A percentile compares a stretch with the other conserved stretches of the same genome.
These are phyloP conservation scores for Trichoderma koningii DNA, from an alignment of 2,329 filamentous ascomycete species.

Conservation along the genomic window DNA sequence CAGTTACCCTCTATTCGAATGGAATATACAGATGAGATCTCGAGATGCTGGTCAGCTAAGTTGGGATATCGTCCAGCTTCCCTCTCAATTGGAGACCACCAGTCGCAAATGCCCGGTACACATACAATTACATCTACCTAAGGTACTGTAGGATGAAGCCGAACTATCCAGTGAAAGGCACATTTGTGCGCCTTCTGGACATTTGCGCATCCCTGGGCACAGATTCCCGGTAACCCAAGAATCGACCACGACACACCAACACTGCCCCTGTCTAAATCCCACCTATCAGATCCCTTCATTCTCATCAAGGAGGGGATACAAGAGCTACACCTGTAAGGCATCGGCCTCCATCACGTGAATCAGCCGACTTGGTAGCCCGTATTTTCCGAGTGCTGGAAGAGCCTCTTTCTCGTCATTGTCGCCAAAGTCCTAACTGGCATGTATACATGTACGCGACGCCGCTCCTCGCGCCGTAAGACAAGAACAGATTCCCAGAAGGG, in stretches of 20 bases:
- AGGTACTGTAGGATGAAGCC: neutral
- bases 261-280: neutral
- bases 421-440: neutral
- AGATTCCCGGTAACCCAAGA: slow-evolving; percentile 3
- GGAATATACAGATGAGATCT: too few relatives aligned
- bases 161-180: neutral
- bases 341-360: slow-evolving; percentile 18
- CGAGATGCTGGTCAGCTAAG: too few relatives aligned
- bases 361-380: neutral
- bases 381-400: neutral
- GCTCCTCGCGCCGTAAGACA: too few relatives aligned
- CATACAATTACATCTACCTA: too few relatives aligned
- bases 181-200: neutral
- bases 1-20: too few relatives aligned
- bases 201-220: neutral
- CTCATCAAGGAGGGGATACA: neutral
- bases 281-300: slow-evolving; percentile 3
- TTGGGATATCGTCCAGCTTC: slow-evolving; percentile 1
- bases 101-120: too few relatives aligned
- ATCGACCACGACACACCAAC: neutral
- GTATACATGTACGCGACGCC: too few relatives aligned
- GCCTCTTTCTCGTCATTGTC: neutral
- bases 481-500: too few relatives aligned
- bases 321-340: neutral
- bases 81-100: neutral